phyloP scores from a whole-genome alignment of 202 grass and related monocot species.

The Cymbopogon flexuosus region DNA sequence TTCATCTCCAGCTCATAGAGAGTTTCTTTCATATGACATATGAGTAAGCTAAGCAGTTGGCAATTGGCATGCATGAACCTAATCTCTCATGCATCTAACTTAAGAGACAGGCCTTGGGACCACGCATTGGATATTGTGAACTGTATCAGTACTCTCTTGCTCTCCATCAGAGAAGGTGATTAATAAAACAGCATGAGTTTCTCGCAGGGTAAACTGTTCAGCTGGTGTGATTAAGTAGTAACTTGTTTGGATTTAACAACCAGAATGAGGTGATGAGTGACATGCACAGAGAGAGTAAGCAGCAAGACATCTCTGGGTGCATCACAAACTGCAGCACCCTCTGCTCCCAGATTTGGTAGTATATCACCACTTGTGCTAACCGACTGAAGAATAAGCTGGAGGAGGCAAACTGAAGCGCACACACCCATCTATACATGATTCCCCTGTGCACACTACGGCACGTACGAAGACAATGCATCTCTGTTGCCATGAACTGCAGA shows the following conservation, averaged over 20 bases:
- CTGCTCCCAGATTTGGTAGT: slow-evolving; percentile 10
- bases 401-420: not conserved
- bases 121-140: not conserved
- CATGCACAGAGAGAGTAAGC: not conserved
- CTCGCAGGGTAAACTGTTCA: not conserved
- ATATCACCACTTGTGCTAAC: slow-evolving; percentile 4
- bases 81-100: not conserved
- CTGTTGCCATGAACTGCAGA: not conserved
- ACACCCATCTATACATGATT: slow-evolving; percentile 14
- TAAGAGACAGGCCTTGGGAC: not conserved
- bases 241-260: not conserved
- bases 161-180: not conserved
- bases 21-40: not conserved
- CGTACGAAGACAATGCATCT: not conserved
- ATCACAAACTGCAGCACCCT: not conserved
- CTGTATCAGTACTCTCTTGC: not conserved
- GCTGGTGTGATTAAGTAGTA: not conserved
- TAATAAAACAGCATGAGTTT: not conserved
- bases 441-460: not conserved
- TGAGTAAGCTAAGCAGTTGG: not conserved
- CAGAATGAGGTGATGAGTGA: not conserved
- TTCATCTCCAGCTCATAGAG: not conserved
- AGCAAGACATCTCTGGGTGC: not conserved
- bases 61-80: not conserved
- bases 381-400: not conserved